Conservation (phyloP, 1,139 yeast species). For the Tardiomyces depauwii region DNA sequence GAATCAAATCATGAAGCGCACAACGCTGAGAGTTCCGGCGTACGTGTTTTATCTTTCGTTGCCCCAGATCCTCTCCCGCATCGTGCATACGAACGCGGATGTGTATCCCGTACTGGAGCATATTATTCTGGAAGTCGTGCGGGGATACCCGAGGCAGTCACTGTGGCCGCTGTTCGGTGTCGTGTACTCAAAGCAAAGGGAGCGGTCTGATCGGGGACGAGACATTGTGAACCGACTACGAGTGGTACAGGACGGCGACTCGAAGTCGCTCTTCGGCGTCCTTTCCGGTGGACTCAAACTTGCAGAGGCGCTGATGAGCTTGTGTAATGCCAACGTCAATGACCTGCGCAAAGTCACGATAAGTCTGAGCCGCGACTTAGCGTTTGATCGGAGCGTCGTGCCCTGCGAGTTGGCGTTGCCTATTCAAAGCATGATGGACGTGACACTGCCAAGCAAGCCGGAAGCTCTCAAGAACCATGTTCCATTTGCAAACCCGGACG, state of each 20-base stretch:
- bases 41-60: constrained; percentile 78
- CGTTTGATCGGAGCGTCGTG: constrained; percentile 37
- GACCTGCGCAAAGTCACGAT: constrained; percentile 1
- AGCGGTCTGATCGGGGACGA: not conserved
- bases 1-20: constrained; percentile 29
- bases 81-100: constrained; percentile 49
- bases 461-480: constrained; percentile 33
- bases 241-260: not conserved
- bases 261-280: not conserved
- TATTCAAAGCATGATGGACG: constrained; percentile 60
- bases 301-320: not conserved
- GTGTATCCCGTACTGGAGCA: constrained; percentile 47
- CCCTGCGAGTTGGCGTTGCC: constrained; percentile 76
- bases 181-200: not conserved
- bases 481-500: not conserved
- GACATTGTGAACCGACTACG: not conserved
- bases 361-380: constrained; percentile 19
- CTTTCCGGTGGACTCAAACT: not conserved
- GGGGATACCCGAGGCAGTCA: constrained; percentile 68
- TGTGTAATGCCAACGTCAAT: not conserved
- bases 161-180: constrained; percentile 80
- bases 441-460: constrained; percentile 44
- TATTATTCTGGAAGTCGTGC: constrained; percentile 46
- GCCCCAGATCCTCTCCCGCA: constrained; percentile 76
- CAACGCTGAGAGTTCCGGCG: constrained; percentile 37